Evolutionary conservation across 2,329 filamentous ascomycete genomes (phyloP).

Genomic region (Nigrospora oryzae): DNA sequence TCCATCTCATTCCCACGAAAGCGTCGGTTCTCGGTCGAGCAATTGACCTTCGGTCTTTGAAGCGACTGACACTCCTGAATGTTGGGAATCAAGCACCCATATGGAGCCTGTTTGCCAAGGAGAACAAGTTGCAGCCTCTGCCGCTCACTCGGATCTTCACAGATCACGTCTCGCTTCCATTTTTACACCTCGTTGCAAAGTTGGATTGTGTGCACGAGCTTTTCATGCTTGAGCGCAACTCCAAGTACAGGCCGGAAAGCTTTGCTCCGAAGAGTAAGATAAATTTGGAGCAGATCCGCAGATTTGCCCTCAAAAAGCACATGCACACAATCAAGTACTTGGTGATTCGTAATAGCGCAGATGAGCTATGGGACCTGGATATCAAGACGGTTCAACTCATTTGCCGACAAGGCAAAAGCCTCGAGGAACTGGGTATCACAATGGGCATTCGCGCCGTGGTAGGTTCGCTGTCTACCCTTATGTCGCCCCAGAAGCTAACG

Average conservation of each 20-base stretch:
- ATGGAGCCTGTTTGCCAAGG: constrained; percentile 47
- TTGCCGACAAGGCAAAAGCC: constrained; percentile 35
- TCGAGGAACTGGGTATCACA: constrained; percentile 48
- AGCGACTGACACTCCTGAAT: constrained; percentile 51
- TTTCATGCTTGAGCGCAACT: constrained; percentile 46
- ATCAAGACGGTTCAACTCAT: constrained; percentile 45
- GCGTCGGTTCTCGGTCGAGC: constrained; percentile 46
- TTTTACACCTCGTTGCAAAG: constrained; percentile 44
- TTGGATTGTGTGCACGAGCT: constrained; percentile 48
- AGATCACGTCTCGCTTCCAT: constrained; percentile 49
- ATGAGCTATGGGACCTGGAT: constrained; percentile 47
- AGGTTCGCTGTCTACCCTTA: constrained; percentile 18
- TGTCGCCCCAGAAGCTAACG: too few species aligned
- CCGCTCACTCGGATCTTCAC: constrained; percentile 51
- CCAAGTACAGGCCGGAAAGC: constrained; percentile 42
- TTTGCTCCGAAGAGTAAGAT: constrained; percentile 41
- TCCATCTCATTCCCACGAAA: constrained; percentile 53
- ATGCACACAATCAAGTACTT: constrained; percentile 42
- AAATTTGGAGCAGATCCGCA: constrained; percentile 50
- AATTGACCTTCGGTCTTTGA: constrained; percentile 48
- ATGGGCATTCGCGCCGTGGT: constrained; percentile 47
- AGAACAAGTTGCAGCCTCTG: constrained; percentile 42
- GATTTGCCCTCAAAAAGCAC: constrained; percentile 49
- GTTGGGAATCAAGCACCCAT: constrained; percentile 53
- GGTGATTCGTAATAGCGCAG: constrained; percentile 50